Evolutionary conservation across 2,329 filamentous ascomycete species (phyloP).

Genomic region (Colletotrichum scovillei): DNA sequence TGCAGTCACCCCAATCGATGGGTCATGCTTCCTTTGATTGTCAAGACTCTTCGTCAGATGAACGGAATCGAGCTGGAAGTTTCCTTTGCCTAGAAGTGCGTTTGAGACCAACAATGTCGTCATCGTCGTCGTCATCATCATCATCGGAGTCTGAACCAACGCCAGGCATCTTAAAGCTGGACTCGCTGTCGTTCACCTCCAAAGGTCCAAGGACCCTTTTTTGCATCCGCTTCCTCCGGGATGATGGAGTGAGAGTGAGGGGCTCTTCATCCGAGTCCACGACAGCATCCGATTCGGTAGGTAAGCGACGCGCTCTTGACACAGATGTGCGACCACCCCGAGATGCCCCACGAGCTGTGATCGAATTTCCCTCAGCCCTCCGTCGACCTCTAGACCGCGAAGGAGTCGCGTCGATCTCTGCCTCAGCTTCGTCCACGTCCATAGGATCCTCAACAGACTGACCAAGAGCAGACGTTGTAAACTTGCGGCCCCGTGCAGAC

Average conservation of each 20-base stretch:
- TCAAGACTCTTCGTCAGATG: slow-evolving; percentile 24
- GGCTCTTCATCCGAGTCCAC: slow-evolving; percentile 16
- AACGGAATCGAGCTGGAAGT: slow-evolving; percentile 29
- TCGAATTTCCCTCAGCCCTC: not conserved
- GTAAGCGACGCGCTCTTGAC: not conserved
- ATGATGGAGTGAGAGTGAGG: not conserved
- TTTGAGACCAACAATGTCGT: slow-evolving; percentile 3
- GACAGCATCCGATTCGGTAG: not conserved
- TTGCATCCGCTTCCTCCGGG: slow-evolving; percentile 1
- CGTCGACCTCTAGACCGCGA: slow-evolving; percentile 11
- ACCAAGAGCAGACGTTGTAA: not conserved
- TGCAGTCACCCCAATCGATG: not conserved
- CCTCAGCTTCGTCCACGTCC: slow-evolving; percentile 21
- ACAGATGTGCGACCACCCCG: not conserved
- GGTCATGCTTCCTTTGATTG: not conserved
- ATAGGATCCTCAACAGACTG: slow-evolving; percentile 12
- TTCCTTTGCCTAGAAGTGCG: slow-evolving; percentile 25
- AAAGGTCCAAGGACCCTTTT: not conserved
- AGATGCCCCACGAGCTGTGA: slow-evolving; percentile 18
- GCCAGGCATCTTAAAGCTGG: slow-evolving; percentile 19
- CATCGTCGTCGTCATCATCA: slow-evolving; percentile 23
- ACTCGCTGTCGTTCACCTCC: slow-evolving; percentile 30
- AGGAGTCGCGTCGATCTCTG: slow-evolving; percentile 5
- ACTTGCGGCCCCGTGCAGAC: slow-evolving; percentile 26
- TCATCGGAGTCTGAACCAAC: slow-evolving; percentile 23